Base-by-base conservation (phyloP, 1,284 basidiomycete species). In the Volvariella volvacea region DNA sequence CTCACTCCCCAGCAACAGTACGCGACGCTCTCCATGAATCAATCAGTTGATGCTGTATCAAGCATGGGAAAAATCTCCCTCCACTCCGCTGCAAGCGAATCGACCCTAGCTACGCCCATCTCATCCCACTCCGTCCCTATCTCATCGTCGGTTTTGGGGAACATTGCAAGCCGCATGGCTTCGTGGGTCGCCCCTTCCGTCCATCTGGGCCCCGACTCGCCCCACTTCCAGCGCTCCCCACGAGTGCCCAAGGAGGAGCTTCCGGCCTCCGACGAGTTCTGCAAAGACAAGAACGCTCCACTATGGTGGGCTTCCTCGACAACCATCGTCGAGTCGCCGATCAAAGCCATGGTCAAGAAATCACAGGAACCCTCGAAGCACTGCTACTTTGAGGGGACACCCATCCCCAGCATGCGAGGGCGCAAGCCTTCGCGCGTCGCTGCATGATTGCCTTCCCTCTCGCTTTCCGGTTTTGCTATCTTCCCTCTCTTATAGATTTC, bases 21-120 rank as follows among this genome's bases (percentile, higher is more conserved):
- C 25, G 25, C 25, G 6, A 28, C 25, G 6, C 25, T 28, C 12
- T 28, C 25, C 6, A 28, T 28, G 6, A 28, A 28, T 28, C 25
- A 28, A 28, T 28, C 25, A 6, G 45, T 51, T 17, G 53, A 54
- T 41, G 36, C 49, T 14, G 41, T 56, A 6, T 52, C 51, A 14
- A 64, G 59, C 51, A 49, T 55, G 3, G 57, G 56, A 41, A 61
- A 58, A 39, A 57, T 57, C 3, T 65, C 65, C 30, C 50, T 56
- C 16, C 46, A 48, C 21, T 63, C 64, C 10, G 57, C 49, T 6
- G 49, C 56, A 4, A 62, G 66, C 17, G 67, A 68, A 12, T 66
- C 67, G 2, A 64, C 66, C 37, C 50, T 69, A 43, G 62, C 66
- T 6, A 70, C 67, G 4, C 68, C 68, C 3, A 52, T 60, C 15